Conservation (phyloP, 306 rosid species). For the Boehmeria nivea region DNA sequence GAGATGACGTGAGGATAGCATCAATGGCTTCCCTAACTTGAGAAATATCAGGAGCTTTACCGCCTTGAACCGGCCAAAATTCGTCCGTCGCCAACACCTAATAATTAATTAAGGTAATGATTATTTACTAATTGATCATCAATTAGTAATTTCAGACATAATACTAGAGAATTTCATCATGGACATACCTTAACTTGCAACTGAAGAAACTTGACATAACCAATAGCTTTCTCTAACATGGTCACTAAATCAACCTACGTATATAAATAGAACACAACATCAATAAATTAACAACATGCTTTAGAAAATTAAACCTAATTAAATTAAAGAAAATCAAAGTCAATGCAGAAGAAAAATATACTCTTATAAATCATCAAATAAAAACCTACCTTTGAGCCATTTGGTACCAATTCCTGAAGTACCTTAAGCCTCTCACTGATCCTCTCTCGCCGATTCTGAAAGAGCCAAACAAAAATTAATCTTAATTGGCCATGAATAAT, state of each 20-base stretch:
- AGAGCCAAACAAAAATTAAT: slow-evolving; percentile 15
- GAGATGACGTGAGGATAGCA: slow-evolving; percentile 62
- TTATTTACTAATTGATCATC: too few species aligned
- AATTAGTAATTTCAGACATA: too few species aligned
- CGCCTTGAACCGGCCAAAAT: slow-evolving; percentile 84
- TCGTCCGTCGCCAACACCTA: slow-evolving; percentile 91
- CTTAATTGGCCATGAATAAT: too few species aligned
- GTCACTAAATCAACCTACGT: slow-evolving; percentile 85
- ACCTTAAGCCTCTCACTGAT: slow-evolving; percentile 85
- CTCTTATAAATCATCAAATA: not conserved
- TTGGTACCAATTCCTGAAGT: slow-evolving; percentile 77
- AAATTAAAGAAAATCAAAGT: not conserved
- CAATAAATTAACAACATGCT: not conserved
- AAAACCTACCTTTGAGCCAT: slow-evolving; percentile 71
- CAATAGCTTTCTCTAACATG: slow-evolving; percentile 88
- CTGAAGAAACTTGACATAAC: slow-evolving; percentile 92
- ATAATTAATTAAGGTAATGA: not conserved
- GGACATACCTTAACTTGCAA: slow-evolving; percentile 80
- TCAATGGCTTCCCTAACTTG: slow-evolving; percentile 95
- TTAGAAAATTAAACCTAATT: not conserved
- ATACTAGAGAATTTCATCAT: too few species aligned
- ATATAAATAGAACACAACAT: not conserved
- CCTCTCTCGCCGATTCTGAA: slow-evolving; percentile 90
- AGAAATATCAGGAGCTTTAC: slow-evolving; percentile 76
- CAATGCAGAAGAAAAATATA: not conserved